Conservation (phyloP, 441 rosid species). For the Cnidoscolus chayamansa region DNA sequence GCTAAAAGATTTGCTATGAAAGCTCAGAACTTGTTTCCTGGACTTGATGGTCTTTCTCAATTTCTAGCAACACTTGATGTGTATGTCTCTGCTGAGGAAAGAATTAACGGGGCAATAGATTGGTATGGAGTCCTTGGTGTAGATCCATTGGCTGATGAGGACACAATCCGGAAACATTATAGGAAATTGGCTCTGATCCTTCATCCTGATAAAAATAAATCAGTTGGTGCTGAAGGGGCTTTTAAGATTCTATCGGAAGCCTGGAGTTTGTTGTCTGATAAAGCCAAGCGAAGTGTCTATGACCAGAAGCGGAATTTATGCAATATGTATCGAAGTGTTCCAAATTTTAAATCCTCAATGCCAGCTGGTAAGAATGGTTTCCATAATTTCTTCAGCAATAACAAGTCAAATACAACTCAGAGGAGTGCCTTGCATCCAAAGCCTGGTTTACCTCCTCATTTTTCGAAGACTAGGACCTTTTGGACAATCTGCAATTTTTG, state of each 20-base stretch:
- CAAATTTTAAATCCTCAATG: constrained; percentile 23
- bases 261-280: constrained; percentile 67
- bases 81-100: constrained; percentile 61
- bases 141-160: constrained; percentile 56
- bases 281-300: constrained; percentile 51
- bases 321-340: constrained; percentile 15
- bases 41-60: constrained; percentile 70
- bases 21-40: constrained; percentile 72
- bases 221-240: constrained; percentile 83
- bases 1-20: constrained; percentile 73
- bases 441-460: constrained; percentile 27
- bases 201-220: constrained; percentile 89
- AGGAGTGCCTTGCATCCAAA: constrained; percentile 30
- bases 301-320: constrained; percentile 44
- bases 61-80: constrained; percentile 59
- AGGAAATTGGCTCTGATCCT: constrained; percentile 66
- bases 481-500: constrained; percentile 79
- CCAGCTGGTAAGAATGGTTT: constrained; percentile 34
- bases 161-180: constrained; percentile 57
- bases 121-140: constrained; percentile 81
- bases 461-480: constrained; percentile 54
- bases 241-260: constrained; percentile 80
- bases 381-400: constrained; percentile 26
- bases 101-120: constrained; percentile 55
- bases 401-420: constrained; percentile 27